Evolutionary conservation across 306 rosid species (phyloP).

Genomic region (Malus orientalis): DNA sequence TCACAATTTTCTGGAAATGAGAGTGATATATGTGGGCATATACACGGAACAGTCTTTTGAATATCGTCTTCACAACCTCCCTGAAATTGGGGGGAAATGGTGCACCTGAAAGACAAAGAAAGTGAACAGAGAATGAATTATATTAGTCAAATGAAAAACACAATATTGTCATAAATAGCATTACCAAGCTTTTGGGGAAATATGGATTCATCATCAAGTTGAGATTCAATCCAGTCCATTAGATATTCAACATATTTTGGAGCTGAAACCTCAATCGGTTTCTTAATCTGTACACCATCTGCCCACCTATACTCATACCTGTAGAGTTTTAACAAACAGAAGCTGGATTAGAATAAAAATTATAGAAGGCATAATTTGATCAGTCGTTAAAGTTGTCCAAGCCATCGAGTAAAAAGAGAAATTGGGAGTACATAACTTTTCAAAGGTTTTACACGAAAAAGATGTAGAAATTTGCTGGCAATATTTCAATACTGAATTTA

Average conservation of each 20-base stretch:
- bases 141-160: conserved; percentile 3
- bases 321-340: conserved; percentile 10
- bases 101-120: conserved; percentile 48
- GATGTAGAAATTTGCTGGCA: neutral
- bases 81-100: conserved; percentile 88
- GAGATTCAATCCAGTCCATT: conserved; percentile 98
- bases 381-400: neutral
- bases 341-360: neutral
- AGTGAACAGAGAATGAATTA: neutral
- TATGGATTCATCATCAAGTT: conserved; percentile 96
- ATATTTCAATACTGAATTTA: neutral
- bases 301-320: conserved; percentile 99
- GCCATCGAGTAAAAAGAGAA: neutral
- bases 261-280: conserved; percentile 98
- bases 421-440: neutral
- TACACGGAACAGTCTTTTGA: conserved; percentile 91
- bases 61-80: conserved; percentile 98
- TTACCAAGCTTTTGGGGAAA: conserved; percentile 98
- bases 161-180: neutral
- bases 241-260: conserved; percentile 97
- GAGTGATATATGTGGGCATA: conserved; percentile 98
- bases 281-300: conserved; percentile 94
- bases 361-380: neutral
- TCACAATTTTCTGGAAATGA: conserved; percentile 97
- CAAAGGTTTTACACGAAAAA: neutral